Base-by-base conservation (phyloP, 2,329 filamentous ascomycete genomes). In the Neonectria faginata region DNA sequence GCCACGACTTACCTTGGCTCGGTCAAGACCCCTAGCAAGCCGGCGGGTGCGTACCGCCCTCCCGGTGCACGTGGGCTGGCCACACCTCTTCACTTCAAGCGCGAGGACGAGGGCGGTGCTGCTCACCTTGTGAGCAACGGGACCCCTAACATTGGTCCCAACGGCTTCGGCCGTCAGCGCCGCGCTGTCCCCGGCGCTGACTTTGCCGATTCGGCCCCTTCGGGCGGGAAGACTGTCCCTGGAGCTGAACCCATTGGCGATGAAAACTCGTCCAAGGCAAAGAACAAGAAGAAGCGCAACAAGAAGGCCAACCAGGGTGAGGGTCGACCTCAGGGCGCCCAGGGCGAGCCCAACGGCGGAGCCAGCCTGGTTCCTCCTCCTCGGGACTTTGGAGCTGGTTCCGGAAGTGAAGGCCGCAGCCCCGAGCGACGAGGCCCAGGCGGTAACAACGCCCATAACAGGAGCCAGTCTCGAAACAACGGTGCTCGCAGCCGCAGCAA, bases 241-340 rank as follows among this genome's bases (percentile, higher is more conserved):
- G 86, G 87, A 5, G 88, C 91, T 14, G 88, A 86, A 65, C 83
- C 86, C 39, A 86, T 68, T 79, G 90, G 80, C 82, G 90, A 86
- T 77, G 91, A 93, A 65, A 92, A 89, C 91, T 58, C 94, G 92
- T 12, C 83, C 93, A 79, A 76, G 73, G 97, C 97, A 85, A 97
- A 97, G 87, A 97, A 97, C 82, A 98, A 98, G 88, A 98, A 98
- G 88, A 98, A 98, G 88, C 89, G 96, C 69, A 87, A 85, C 70
- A 97, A 97, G 86, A 98, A 97, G 82, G 88, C 88, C 56, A 96
- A 94, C 77, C 94, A 96, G 51, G 87, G 84, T 6, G 92, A 93
- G 18, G 88, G 87, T 54, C 90, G 89, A 56, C 69, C 72, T 14
- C 48, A 50, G 14, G 36, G 18, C 14, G 50, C 50, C 3, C 78